Evolutionary conservation across 345 rosid species (phyloP), one percentile per base, ranked within the genome.

Genomic region (Mangifera indica): DNA sequence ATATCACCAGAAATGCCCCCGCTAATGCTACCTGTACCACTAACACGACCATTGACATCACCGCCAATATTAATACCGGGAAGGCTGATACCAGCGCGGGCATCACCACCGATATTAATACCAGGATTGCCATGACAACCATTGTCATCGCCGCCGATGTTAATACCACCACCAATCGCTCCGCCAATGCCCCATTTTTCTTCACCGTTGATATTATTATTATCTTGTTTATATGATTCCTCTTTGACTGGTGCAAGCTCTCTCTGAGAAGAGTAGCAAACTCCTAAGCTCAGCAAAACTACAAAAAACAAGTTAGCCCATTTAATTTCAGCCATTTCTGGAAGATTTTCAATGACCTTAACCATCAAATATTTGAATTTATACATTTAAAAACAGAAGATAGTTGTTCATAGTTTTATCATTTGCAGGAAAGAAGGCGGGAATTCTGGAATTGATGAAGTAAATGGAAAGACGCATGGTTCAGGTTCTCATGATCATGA

Each of bases 401-500:
- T 32, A 17, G 21, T 17, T 12, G 59, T 44, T 34, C 67, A 63
- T 63, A 32, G 67, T 45, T 63, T 63, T 45, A 21, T 45, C 4
- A 52, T 22, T 14, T 40, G 1, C 8, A 2, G 34, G 15, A 29
- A 25, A 56, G 42, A 57, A 56, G 17, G 53, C 24, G 15, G 22
- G 42, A 22, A 56, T 21, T 20, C 21, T 20, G 71, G 26, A 67
- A 13, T 66, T 67, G 60, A 29, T 67, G 53, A 48, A 67, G 9
- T 8, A n/a, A 22, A 49, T 49, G 18, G 53, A 53, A 56, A 56
- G 63, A 40, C 25, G 42, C 42, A 37, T 37, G 34, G 52, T 68
- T 56, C 5, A 12, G 68, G 37, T 60, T 60, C 12, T 56, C 72
- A 69, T 24, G 63, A 57, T 56, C 72, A 69, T 24, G 63, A 57